Conservation (phyloP, 2,329 filamentous ascomycete genomes). For the Colletotrichum somersetense region DNA sequence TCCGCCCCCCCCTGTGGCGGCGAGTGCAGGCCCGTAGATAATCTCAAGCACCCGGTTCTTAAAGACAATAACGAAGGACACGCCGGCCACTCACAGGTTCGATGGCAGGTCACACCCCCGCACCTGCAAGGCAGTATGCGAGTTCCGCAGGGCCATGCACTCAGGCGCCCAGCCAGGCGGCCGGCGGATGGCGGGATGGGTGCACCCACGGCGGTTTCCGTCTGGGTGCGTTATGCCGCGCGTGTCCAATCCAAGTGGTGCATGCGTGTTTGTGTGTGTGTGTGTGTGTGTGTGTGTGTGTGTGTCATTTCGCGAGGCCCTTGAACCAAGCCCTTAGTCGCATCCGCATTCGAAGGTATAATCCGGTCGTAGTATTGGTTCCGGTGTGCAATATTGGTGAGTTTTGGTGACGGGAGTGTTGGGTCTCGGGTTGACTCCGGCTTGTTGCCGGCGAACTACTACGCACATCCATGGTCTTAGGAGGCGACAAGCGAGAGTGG, state of each 20-base stretch:
- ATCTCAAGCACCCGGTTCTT: conserved; percentile 31
- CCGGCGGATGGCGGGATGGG: conserved; percentile 35
- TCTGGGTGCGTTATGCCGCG: conserved; percentile 22
- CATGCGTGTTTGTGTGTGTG: conserved; percentile 32
- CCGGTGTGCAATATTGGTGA: conserved; percentile 2
- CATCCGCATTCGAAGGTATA: conserved; percentile 40
- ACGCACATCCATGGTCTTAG: conserved; percentile 30
- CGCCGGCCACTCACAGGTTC: conserved; percentile 26
- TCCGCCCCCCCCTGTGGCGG: conserved; percentile 6
- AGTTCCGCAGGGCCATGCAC: conserved; percentile 13
- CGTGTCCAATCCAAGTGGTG: conserved; percentile 30
- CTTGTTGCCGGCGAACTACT: conserved; percentile 30
- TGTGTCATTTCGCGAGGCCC: conserved; percentile 40
- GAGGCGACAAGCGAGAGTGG: conserved; percentile 26
- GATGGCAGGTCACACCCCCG: neutral
- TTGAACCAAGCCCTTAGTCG: conserved; percentile 28
- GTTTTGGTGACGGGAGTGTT: neutral
- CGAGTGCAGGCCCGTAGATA: conserved; percentile 37
- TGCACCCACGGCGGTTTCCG: conserved; percentile 21
- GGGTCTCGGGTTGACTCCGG: conserved; percentile 15
- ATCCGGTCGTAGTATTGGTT: conserved; percentile 32
- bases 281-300: conserved; percentile 10
- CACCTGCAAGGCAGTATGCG: conserved; percentile 25
- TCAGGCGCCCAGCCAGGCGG: conserved; percentile 32
- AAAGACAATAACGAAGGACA: conserved; percentile 18